Base-by-base conservation (phyloP, 257 asterid genomes). In the Lantana camara region DNA sequence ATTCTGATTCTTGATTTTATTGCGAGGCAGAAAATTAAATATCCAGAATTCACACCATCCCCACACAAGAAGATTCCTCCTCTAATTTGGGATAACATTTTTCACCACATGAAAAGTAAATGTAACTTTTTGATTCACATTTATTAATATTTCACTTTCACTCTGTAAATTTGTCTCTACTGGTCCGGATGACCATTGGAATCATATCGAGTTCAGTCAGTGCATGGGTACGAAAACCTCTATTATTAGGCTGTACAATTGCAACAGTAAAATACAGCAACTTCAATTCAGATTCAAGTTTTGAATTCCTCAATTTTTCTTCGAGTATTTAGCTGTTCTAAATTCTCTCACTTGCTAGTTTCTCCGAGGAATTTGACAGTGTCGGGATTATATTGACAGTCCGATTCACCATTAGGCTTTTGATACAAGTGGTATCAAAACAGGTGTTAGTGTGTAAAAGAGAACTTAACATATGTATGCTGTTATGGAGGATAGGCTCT, bases 131-230 rank as follows among this genome's bases (percentile, higher is more conserved):
- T 38, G 17, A 15, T 15, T 10, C 9, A n/a, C 15, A 15, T 4
- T 47, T 47, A 47, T 13, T 11, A 15, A 7, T 15, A 14, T 15
- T 21, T 40, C 12, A 37, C 13, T 37, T 37, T 58, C 64, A 58
- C 7, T 34, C 64, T 12, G 32, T 10, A 58, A 20, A 2, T 11
- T 40, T 58, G 51, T 38, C 51, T 19, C 19, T 37, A 38, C 12
- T 16, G 32, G n/a, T n/a, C n/a, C n/a, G n/a, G 64, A 50, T n/a
- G 64, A 40, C 51, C 35, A 40, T 37, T 37, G 64, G 64, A 58
- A 58, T 56, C 62, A 56, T 30, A 30, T 56, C 64, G 30, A 57
- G 12, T 4, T 19, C 49, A 19, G 5, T 5, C n/a, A n/a, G n/a
- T n/a, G n/a, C n/a, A n/a, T 56, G 46, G 62, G 46, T 9, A n/a